Evolutionary conservation across 257 asterid genomes (phyloP).

Genomic region (Solanum megistacrolobum): DNA sequence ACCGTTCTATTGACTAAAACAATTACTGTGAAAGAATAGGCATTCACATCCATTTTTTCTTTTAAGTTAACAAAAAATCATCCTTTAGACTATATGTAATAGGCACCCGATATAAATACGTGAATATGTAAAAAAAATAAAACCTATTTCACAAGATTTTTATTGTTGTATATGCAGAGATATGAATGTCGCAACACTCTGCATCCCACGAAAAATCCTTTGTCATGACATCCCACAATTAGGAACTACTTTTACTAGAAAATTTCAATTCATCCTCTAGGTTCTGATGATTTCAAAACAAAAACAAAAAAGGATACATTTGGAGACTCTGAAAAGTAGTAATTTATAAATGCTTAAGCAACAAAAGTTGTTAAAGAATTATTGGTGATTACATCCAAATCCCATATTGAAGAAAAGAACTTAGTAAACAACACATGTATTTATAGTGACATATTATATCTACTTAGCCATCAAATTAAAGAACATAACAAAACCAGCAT

Average conservation of each 20-base stretch:
- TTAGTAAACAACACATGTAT: neutral
- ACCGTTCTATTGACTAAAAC: neutral
- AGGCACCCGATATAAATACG: neutral
- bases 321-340: neutral
- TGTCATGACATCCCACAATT: slow-evolving; percentile 29
- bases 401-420: neutral
- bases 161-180: slow-evolving; percentile 37
- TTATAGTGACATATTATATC: neutral
- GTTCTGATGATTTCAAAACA: neutral
- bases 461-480: neutral
- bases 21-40: neutral
- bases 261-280: too few relatives aligned
- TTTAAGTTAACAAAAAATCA: neutral
- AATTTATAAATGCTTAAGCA: neutral
- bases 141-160: slow-evolving; percentile 16
- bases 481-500: neutral
- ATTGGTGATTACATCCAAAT: neutral
- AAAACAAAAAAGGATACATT: neutral
- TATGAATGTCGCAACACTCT: slow-evolving; percentile 44
- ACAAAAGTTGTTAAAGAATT: neutral
- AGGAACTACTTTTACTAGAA: too few relatives aligned
- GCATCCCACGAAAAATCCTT: slow-evolving; percentile 64
- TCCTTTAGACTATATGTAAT: neutral
- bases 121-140: neutral
- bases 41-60: neutral